Evolutionary conservation across 257 asterid genomes (phyloP), one percentile per base, ranked within the genome.

Genomic region (Ligustrum vulgare): DNA sequence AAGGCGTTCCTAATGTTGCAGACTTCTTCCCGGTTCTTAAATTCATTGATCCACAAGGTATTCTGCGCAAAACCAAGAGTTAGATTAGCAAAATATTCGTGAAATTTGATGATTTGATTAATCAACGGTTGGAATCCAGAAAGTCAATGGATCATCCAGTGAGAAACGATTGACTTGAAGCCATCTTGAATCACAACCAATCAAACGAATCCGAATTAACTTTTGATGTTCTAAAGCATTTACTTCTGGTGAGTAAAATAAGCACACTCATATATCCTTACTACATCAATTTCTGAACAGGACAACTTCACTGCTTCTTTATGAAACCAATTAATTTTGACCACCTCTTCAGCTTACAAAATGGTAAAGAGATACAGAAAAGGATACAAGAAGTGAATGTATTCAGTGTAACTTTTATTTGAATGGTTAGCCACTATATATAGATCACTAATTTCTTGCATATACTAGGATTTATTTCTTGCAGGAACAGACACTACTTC

Each of bases 21-120:
- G 67, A 60, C 35, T 60, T 60, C 67, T 22, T 60, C 67, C 78
- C 65, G 0, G 43, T 64, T 31, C 47, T 74, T 3, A 23, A 51
- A 22, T 25, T 8, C 34, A 5, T 74, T 0, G 78, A 74, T 28
- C 72, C 72, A 8, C 72, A 74, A 65, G 72, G 78, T 2, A 63
- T 74, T 18, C 6, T 12, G 3, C 25, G 9, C 0, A 28, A 25
- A 16, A 4, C 18, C 34, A 23, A 16, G 4, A 41, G 2, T 5
- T 6, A 16, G 5, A 3, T 37, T 0, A 31, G 65, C 25, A 41
- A 74, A 33, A 1, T 28, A 2, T 47, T 74, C 31, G 33, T 18
- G 2, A 45, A 15, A 20, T 64, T 74, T 39, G 78, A 35, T 64
- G 45, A 22, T 20, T n/a, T 74, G 18, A 74, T 74, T 18, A 41